A percentile compares a stretch with the other conserved stretches of the same genome.
Conservation (phyloP, 2,329 filamentous ascomycete genomes). For the Cladosporium velox region DNA sequence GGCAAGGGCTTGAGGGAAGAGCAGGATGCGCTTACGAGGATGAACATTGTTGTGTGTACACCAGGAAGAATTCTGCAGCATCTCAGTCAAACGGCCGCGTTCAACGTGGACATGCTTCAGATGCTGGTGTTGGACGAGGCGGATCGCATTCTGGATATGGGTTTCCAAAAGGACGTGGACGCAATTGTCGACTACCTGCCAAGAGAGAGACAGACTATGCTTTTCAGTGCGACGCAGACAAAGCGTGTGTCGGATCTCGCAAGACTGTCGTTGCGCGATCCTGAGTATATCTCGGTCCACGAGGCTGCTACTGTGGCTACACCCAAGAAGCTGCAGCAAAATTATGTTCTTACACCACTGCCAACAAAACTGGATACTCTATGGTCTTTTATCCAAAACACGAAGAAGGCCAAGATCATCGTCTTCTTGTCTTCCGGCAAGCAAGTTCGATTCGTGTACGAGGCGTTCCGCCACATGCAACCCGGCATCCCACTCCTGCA, state of each 20-base stretch:
- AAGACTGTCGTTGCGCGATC: conserved; percentile 80
- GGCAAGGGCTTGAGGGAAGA: conserved; percentile 89
- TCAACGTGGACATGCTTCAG: conserved; percentile 88
- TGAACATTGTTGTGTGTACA: conserved; percentile 97
- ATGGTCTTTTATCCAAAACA: conserved; percentile 88
- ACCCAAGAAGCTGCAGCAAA: conserved; percentile 80
- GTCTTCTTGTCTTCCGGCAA: conserved; percentile 96
- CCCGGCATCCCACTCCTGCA: conserved; percentile 92
- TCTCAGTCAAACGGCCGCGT: conserved; percentile 85
- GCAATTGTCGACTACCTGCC: conserved; percentile 92
- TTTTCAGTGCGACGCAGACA: conserved; percentile 96
- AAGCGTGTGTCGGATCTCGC: conserved; percentile 91
- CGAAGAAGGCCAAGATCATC: conserved; percentile 90
- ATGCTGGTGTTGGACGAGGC: conserved; percentile 94
- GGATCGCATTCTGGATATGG: conserved; percentile 96
- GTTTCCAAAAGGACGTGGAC: conserved; percentile 86
- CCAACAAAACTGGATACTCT: conserved; percentile 88
- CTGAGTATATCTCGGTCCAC: conserved; percentile 94
- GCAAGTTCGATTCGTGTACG: conserved; percentile 94
- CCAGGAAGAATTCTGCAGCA: conserved; percentile 95
- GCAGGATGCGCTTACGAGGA: conserved; percentile 77
- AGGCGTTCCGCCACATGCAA: conserved; percentile 87
- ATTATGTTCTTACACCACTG: conserved; percentile 83
- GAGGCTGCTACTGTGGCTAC: conserved; percentile 79
- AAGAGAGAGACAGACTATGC: conserved; percentile 79